Conservation (phyloP, 2,329 filamentous ascomycete genomes). For the Trichoderma polysporum region DNA sequence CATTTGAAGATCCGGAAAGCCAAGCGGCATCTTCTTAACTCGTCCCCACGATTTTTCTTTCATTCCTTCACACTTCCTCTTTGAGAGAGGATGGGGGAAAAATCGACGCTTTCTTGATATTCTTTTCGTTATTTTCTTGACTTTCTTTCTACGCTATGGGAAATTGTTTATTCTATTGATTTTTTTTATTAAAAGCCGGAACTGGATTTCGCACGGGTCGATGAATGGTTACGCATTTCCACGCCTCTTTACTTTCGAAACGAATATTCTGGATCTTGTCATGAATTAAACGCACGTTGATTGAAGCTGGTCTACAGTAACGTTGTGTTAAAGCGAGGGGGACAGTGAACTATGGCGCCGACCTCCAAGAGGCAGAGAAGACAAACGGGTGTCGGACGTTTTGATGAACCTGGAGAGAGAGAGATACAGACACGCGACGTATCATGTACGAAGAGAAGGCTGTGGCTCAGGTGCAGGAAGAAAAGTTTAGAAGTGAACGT, state of each 20-base stretch:
- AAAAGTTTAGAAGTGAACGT: neutral
- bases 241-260: neutral
- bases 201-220: constrained; percentile 5
- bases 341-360: constrained; percentile 4
- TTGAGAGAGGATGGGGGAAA: neutral
- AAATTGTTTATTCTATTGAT: neutral
- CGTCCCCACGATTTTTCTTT: constrained; percentile 22
- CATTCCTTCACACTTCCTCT: constrained; percentile 23
- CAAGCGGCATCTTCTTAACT: constrained; percentile 1
- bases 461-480: neutral
- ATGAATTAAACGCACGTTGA: neutral
- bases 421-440: neutral
- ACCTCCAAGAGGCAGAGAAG: neutral
- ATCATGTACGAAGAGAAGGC: neutral
- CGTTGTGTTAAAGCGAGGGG: neutral
- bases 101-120: constrained; percentile 19
- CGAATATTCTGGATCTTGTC: neutral
- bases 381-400: neutral
- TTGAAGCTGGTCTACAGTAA: neutral
- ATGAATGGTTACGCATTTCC: neutral
- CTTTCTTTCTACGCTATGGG: neutral
- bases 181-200: neutral
- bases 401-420: neutral
- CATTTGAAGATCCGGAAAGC: constrained; percentile 6
- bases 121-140: neutral